Percentiles rank a stretch among this genome's conserved stretches.
Evolutionary conservation across 768 basidiomycete species (phyloP).

Genomic region (Tricholoma bakamatsutake): DNA sequence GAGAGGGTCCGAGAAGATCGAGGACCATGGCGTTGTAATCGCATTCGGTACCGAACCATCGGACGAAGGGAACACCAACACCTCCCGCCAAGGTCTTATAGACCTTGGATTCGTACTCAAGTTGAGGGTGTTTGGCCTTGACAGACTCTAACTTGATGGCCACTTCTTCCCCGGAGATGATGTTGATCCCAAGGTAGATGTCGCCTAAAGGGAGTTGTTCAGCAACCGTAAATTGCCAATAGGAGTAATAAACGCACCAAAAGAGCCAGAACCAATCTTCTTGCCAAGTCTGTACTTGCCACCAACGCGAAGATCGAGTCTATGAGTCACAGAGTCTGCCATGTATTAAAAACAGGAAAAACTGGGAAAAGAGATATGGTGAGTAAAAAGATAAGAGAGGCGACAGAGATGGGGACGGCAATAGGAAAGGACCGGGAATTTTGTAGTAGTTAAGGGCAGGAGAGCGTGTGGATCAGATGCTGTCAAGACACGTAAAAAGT

Average conservation of each 20-base stretch:
- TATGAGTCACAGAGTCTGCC: constrained; percentile 67
- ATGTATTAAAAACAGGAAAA: constrained; percentile 33
- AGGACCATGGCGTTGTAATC: constrained; percentile 99
- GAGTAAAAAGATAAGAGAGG: constrained; percentile 13
- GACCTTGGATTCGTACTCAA: constrained; percentile 95
- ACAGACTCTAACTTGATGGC: constrained; percentile 99
- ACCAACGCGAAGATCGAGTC: constrained; percentile 84
- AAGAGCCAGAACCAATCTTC: constrained; percentile 99
- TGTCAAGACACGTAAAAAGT: constrained; percentile 33
- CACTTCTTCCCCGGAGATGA: constrained; percentile 99
- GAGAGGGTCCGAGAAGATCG: constrained; percentile 89
- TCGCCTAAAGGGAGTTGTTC: constrained; percentile 56
- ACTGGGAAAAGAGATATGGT: constrained; percentile 16
- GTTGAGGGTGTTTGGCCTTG: constrained; percentile 99
- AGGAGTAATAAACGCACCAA: constrained; percentile 55
- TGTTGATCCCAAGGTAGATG: constrained; percentile 99
- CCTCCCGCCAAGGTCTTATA: constrained; percentile 99
- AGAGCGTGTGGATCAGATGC: constrained; percentile 37
- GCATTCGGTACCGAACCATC: constrained; percentile 94
- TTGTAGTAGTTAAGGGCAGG: constrained; percentile 31
- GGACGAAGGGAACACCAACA: constrained; percentile 96
- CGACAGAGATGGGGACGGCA: constrained; percentile 12
- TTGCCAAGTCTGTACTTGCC: constrained; percentile 97
- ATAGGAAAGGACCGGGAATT: constrained; percentile 24
- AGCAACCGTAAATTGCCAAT: constrained; percentile 5